These are phyloP conservation scores for Hypocrella siamensis DNA, from an alignment of 2,329 filamentous ascomycete genomes.

Conservation along the genomic window DNA sequence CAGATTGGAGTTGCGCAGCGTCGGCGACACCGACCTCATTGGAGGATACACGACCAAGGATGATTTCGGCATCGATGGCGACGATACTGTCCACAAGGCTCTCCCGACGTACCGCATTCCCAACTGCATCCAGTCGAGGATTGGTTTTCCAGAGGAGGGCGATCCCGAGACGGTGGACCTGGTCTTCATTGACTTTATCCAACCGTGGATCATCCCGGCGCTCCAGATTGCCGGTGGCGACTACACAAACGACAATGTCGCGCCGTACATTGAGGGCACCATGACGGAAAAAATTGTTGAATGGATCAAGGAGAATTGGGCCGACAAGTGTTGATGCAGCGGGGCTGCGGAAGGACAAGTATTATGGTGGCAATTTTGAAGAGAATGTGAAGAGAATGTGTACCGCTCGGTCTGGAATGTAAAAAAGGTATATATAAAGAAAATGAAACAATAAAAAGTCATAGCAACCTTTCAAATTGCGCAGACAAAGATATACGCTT, in stretches of 20 bases:
- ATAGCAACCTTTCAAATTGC: too few relatives aligned
- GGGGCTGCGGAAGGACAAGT: too few relatives aligned
- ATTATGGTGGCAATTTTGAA: too few relatives aligned
- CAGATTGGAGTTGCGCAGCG: slow-evolving; percentile 16
- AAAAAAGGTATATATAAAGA: too few relatives aligned
- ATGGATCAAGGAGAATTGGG: slow-evolving; percentile 47
- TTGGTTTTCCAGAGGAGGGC: slow-evolving; percentile 40
- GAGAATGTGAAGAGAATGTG: too few relatives aligned
- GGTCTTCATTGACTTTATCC: slow-evolving; percentile 82
- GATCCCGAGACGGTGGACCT: slow-evolving; percentile 66
- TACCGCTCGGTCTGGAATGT: too few relatives aligned
- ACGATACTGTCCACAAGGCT: slow-evolving; percentile 70
- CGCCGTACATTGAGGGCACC: slow-evolving; percentile 34
- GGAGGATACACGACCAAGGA: slow-evolving; percentile 80
- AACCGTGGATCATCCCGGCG: slow-evolving; percentile 65
- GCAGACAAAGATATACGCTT: too few relatives aligned
- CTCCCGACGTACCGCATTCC: slow-evolving; percentile 66
- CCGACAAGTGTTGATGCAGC: slow-evolving; percentile 22
- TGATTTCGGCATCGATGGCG: slow-evolving; percentile 68
- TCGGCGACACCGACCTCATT: slow-evolving; percentile 21
- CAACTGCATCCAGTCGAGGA: slow-evolving; percentile 63
- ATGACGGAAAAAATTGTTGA: slow-evolving; percentile 38
- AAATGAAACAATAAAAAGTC: too few relatives aligned
- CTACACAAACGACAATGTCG: slow-evolving; percentile 30
- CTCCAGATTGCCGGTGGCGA: slow-evolving; percentile 44